phyloP scores from a whole-genome alignment of 345 rosid genomes.

The Heritiera fomes region DNA sequence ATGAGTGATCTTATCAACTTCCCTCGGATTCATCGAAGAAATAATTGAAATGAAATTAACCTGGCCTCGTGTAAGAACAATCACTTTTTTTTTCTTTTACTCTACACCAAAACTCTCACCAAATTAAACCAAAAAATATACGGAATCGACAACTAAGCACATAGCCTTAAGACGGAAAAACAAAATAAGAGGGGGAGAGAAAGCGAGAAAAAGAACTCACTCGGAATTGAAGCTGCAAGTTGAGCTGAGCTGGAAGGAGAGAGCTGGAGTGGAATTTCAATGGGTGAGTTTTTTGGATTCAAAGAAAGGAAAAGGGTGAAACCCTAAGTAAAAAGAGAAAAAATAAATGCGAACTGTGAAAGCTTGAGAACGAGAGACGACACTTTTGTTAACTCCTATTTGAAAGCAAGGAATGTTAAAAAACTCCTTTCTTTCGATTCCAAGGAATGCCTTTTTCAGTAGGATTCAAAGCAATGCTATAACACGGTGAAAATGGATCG shows the following conservation, averaged over 20 bases:
- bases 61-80: constrained; percentile 34
- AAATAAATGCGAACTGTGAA: neutral
- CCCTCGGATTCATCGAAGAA: constrained; percentile 20
- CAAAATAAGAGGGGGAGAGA: neutral
- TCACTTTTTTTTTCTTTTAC: constrained; percentile 13
- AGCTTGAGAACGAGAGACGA: neutral
- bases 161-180: constrained; percentile 20
- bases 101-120: constrained; percentile 5
- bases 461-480: too few species aligned
- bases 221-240: neutral
- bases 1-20: neutral
- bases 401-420: neutral
- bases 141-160: constrained; percentile 12
- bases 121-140: too few species aligned
- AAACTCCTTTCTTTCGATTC: neutral
- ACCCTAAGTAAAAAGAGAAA: too few species aligned
- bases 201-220: constrained; percentile 3
- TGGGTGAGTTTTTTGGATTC: neutral
- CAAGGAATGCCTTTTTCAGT: too few species aligned
- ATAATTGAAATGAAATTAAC: constrained; percentile 20
- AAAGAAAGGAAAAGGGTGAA: neutral
- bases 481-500: too few species aligned
- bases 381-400: neutral
- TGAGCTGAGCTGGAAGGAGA: too few species aligned
- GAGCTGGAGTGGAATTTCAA: neutral